These are phyloP conservation scores for Cercophora newfieldiana DNA, from an alignment of 495 filamentous ascomycete genomes.

Conservation along the genomic window DNA sequence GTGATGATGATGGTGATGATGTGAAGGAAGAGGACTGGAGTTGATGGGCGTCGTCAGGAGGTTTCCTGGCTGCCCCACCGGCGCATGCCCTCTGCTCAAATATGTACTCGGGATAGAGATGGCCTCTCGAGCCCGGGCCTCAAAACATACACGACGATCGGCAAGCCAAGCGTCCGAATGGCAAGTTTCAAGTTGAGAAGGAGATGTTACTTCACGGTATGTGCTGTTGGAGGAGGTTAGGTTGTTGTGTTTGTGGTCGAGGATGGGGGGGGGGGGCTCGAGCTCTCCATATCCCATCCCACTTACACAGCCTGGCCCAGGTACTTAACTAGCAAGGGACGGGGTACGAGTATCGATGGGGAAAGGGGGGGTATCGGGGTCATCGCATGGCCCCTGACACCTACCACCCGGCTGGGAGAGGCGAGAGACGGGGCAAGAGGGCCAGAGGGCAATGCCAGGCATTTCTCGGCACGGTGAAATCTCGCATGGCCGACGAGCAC, in stretches of 20 bases:
- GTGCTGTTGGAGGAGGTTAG: neutral
- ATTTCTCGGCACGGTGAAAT: constrained; percentile 10
- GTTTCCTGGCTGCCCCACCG: neutral
- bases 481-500: constrained; percentile 7
- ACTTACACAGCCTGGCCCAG: neutral
- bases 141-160: neutral
- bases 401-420: constrained; percentile 20
- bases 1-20: constrained; percentile 14
- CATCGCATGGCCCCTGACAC: constrained; percentile 5
- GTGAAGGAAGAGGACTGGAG: neutral
- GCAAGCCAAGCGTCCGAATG: neutral
- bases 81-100: neutral
- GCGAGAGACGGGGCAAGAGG: neutral
- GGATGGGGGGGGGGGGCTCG: neutral
- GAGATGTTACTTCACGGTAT: neutral
- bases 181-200: neutral
- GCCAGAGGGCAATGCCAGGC: neutral
- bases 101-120: neutral
- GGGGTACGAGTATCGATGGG: neutral
- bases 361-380: neutral
- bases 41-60: neutral
- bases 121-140: neutral
- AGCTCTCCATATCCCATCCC: neutral
- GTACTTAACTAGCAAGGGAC: neutral
- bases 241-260: neutral